These are phyloP conservation scores for Halophytophthora polymorphica DNA, from an alignment of 352 stramenopile species.

Conservation along the genomic window DNA sequence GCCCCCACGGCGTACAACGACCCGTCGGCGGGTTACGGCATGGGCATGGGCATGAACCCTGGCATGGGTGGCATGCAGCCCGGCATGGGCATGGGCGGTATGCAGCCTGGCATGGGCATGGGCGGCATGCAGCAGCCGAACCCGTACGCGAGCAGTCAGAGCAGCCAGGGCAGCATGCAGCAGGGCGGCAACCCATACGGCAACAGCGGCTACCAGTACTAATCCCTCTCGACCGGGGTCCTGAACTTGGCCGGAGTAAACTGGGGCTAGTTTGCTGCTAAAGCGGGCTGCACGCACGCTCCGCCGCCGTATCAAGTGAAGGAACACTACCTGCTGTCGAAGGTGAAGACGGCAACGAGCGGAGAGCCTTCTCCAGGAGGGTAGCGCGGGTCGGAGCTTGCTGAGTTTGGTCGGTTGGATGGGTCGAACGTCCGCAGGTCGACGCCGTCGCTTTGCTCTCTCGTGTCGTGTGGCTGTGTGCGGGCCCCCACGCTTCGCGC, in stretches of 20 bases:
- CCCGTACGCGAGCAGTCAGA: slow-evolving; percentile 50
- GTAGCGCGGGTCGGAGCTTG: slow-evolving; percentile 11
- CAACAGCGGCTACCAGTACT: slow-evolving; percentile 51
- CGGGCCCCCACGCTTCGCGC: slow-evolving; percentile 11
- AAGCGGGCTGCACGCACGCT: too few relatives aligned
- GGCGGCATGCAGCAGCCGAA: slow-evolving; percentile 40
- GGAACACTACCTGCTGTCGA: slow-evolving; percentile 19
- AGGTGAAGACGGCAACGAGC: slow-evolving; percentile 20
- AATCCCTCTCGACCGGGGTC: slow-evolving; percentile 13
- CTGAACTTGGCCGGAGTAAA: too few relatives aligned
- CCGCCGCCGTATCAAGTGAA: too few relatives aligned
- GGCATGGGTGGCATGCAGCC: slow-evolving; percentile 54
- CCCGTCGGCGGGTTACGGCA: slow-evolving; percentile 53
- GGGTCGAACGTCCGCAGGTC: slow-evolving; percentile 8
- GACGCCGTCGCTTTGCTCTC: slow-evolving; percentile 10
- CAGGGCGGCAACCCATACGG: slow-evolving; percentile 41
- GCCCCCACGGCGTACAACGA: slow-evolving; percentile 85
- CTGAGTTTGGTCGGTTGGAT: slow-evolving; percentile 14
- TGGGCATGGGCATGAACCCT: slow-evolving; percentile 46
- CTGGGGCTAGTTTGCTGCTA: too few relatives aligned
- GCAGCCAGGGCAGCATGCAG: slow-evolving; percentile 28
- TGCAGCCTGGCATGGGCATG: slow-evolving; percentile 44
- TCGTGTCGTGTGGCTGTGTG: slow-evolving; percentile 9
- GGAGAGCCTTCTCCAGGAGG: slow-evolving; percentile 7
- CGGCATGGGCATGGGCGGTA: slow-evolving; percentile 43